These are phyloP conservation scores for Tulasnella sp. DNA, from an alignment of 768 basidiomycete species.

Conservation along the genomic window DNA sequence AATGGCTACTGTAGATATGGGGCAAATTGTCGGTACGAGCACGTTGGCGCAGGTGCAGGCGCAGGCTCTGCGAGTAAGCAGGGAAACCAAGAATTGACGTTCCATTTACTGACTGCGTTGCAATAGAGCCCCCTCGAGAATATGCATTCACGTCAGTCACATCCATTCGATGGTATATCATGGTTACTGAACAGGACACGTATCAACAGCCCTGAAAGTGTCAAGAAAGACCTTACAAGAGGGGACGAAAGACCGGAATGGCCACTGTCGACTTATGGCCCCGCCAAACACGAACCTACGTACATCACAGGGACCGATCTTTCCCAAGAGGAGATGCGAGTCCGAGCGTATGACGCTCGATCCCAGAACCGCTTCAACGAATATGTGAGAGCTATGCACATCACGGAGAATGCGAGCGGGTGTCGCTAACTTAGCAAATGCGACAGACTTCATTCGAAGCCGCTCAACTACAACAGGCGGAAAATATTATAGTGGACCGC, in stretches of 20 bases:
- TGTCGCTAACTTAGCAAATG: not conserved
- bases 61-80: conserved; percentile 21
- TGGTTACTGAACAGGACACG: not conserved
- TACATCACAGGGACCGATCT: conserved; percentile 69
- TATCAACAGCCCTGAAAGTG: conserved; percentile 58
- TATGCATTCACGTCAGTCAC: conserved; percentile 7
- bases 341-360: conserved; percentile 62
- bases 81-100: not conserved
- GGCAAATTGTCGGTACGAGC: not conserved
- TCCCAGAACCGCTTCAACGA: conserved; percentile 59
- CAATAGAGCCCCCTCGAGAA: not conserved
- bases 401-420: not conserved
- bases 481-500: conserved; percentile 54
- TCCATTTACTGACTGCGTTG: not conserved
- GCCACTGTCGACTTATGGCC: conserved; percentile 78
- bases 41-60: not conserved
- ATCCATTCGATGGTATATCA: not conserved
- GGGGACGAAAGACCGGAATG: conserved; percentile 71
- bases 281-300: conserved; percentile 72
- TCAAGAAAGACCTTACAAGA: conserved; percentile 64
- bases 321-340: conserved; percentile 76
- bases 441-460: conserved; percentile 52
- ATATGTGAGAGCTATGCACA: conserved; percentile 61
- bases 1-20: not conserved
- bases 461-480: conserved; percentile 57